phyloP scores from a whole-genome alignment of 371 early-diverging fungal genomes.

The Dentiscutata heterogama region DNA sequence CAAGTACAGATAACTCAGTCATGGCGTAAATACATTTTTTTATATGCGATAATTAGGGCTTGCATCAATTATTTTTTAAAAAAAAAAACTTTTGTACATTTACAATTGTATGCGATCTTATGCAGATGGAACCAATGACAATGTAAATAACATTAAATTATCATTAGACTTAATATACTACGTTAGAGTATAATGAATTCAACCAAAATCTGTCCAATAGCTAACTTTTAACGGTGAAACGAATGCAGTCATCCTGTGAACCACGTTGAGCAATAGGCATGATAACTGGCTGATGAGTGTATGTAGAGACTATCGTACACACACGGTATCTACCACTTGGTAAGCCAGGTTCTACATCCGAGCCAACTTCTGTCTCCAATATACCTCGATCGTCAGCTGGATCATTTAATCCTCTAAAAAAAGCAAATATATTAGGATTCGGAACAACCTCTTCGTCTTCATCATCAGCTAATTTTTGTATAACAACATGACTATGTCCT shows the following conservation, averaged over 20 bases:
- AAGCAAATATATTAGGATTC: neutral
- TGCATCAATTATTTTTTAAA: no score
- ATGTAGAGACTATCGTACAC: slow-evolving; percentile 20
- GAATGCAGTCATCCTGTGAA: slow-evolving; percentile 40
- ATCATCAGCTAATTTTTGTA: neutral
- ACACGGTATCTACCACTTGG: slow-evolving; percentile 22
- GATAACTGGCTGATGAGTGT: slow-evolving; percentile 34
- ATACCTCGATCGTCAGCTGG: neutral
- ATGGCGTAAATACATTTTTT: no score
- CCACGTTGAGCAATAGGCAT: slow-evolving; percentile 42
- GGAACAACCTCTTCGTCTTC: neutral
- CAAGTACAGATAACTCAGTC: no score
- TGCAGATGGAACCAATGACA: no score
- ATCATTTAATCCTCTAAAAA: slow-evolving; percentile 41
- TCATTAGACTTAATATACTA: no score
- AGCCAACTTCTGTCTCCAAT: neutral
- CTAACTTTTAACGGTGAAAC: slow-evolving; percentile 12
- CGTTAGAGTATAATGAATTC: no score
- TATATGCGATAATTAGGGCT: no score
- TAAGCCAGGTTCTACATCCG: neutral
- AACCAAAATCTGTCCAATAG: no score
- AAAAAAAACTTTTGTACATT: no score
- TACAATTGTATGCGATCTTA: no score
- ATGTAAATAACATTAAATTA: no score
- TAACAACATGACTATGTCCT: slow-evolving; percentile 34